Evolutionary conservation across 1,284 basidiomycete genomes (phyloP).

Genomic region (Stygiomarasmius scandens): DNA sequence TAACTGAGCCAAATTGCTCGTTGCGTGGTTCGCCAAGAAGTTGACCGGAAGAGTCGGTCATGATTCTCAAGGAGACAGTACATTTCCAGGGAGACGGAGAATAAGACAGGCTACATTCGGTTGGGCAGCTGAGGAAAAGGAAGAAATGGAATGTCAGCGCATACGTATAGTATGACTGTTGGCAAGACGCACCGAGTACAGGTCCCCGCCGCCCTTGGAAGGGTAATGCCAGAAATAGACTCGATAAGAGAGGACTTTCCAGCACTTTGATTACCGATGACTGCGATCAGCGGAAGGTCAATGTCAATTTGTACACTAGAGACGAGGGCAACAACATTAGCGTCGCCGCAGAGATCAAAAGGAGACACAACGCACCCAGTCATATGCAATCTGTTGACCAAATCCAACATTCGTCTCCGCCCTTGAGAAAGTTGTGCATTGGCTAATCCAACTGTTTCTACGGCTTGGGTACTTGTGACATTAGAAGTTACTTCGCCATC

Average conservation of each 20-base stretch:
- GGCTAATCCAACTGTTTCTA: conserved; percentile 44
- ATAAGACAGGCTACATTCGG: conserved; percentile 62
- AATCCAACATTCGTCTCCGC: conserved; percentile 49
- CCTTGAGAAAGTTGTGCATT: conserved; percentile 37
- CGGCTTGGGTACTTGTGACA: too few species aligned
- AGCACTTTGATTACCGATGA: conserved; percentile 67
- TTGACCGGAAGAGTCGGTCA: conserved; percentile 47
- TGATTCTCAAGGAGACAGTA: conserved; percentile 56
- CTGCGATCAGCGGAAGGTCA: conserved; percentile 65
- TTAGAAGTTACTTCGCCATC: background rate
- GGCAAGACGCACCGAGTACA: conserved; percentile 59
- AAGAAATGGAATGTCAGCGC: background rate
- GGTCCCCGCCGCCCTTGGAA: conserved; percentile 57
- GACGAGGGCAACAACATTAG: background rate
- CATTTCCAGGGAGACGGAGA: conserved; percentile 60
- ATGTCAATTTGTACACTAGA: conserved; percentile 64
- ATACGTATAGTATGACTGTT: background rate
- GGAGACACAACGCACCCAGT: conserved; percentile 48
- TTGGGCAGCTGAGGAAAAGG: conserved; percentile 58
- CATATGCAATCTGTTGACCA: conserved; percentile 55
- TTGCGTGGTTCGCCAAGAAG: conserved; percentile 42
- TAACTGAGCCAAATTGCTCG: conserved; percentile 53
- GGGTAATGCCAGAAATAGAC: conserved; percentile 64
- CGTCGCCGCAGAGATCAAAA: background rate
- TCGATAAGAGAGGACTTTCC: conserved; percentile 80